phyloP scores from a whole-genome alignment of 805 yeast species.

The Myxozyma udenii region DNA sequence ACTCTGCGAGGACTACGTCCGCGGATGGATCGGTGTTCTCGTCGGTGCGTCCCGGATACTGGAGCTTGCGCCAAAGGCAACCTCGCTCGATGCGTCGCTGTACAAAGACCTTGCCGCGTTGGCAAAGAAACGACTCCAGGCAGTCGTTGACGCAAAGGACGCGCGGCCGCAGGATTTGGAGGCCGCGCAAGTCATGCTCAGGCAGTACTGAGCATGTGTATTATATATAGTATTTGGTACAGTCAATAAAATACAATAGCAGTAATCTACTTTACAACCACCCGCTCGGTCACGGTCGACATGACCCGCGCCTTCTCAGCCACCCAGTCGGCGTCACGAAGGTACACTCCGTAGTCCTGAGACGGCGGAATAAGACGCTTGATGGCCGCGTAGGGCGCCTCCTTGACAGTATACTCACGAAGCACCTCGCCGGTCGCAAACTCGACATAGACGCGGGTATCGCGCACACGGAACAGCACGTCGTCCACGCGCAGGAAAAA shows the following conservation, averaged over 20 bases:
- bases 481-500: conserved; percentile 86
- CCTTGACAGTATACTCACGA: conserved; percentile 74
- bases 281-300: conserved; percentile 39
- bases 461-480: conserved; percentile 78
- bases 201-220: conserved; percentile 16
- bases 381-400: conserved; percentile 52
- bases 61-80: conserved; percentile 2
- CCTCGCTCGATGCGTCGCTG: conserved; percentile 29
- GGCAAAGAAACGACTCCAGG: conserved; percentile 41
- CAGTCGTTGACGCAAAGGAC: conserved; percentile 38
- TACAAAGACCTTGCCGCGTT: conserved; percentile 40
- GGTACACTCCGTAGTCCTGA: conserved; percentile 63
- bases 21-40: conserved; percentile 73
- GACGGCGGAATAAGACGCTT: conserved; percentile 45
- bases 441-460: conserved; percentile 80
- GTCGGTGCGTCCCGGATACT: conserved; percentile 36
- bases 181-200: conserved; percentile 40
- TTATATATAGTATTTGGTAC: neutral
- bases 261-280: neutral
- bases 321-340: conserved; percentile 88
- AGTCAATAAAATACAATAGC: neutral
- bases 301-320: conserved; percentile 54
- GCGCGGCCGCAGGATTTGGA: conserved; percentile 40
- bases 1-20: conserved; percentile 60
- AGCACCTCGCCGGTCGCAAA: conserved; percentile 60